Evolutionary conservation across 2,329 filamentous ascomycete species (phyloP), one percentile per base, ranked within the genome.

Genomic region (Cryoendolithus antarcticus): DNA sequence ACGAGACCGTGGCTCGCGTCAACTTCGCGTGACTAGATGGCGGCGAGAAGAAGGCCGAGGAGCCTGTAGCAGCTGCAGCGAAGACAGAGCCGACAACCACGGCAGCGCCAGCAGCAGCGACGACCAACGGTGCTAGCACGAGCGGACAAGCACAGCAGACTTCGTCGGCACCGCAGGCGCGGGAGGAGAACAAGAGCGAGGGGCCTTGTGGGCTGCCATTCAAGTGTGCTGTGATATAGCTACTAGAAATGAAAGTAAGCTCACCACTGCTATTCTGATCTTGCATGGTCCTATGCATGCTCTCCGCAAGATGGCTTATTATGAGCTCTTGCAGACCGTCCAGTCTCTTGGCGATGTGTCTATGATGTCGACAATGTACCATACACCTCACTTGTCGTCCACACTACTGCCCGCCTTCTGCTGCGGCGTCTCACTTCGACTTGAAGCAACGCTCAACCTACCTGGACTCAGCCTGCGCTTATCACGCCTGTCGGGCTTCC

Each of bases 201-300:
- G 80, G 83, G 0, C 82, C 81, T 34, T 93, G 85, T 57, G 83
- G 85, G 13, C 64, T 91, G 51, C 84, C 85, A 27, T 64, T 67
- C 37, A 88, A 88, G 56, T 91, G 84, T 61, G 63, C 65, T 34
- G 74, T 91, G 50, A 64, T 77, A 55, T 85, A 63, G 40, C 15
- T 19, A 19, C 15, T 19, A n/a, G 15, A 19, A 19, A 19, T 19
- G 15, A 19, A 19, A 19, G 15, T 19, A 19, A 3, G 15, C 15
- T 19, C 15, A 19, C 15, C 15, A 19, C 15, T 19, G 15, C 15
- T n/a, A n/a, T 3, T 19, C 15, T 19, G 15, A 19, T 19, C 15
- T 19, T 19, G 15, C 15, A 3, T 19, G 15, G n/a, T n/a, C n/a
- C n/a, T n/a, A n/a, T n/a, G n/a, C n/a, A n/a, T 19, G 15, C 15